These are phyloP conservation scores for Trichothecium sympodiale DNA, from an alignment of 2,329 filamentous ascomycete species.

Conservation along the genomic window DNA sequence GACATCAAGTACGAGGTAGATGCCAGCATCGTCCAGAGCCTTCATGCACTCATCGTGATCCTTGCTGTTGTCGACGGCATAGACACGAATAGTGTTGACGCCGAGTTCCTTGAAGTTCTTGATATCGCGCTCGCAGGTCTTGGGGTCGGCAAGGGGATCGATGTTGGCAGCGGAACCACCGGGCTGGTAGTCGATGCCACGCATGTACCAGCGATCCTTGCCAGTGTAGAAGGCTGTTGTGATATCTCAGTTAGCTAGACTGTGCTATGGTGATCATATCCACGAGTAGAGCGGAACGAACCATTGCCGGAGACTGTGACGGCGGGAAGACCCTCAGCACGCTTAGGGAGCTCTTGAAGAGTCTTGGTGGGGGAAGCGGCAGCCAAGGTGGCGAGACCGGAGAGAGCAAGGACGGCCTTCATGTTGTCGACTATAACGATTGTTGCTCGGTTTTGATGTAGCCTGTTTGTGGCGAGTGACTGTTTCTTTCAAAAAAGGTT, in stretches of 20 bases:
- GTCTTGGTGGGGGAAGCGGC: constrained; percentile 39
- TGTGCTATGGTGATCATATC: background rate
- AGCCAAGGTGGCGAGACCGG: constrained; percentile 34
- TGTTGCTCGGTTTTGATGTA: constrained; percentile 5
- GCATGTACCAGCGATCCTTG: constrained; percentile 44
- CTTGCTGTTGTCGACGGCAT: constrained; percentile 78
- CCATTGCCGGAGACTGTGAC: constrained; percentile 48
- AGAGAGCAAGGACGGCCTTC: constrained; percentile 35
- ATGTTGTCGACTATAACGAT: constrained; percentile 24
- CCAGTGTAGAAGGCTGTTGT: constrained; percentile 42
- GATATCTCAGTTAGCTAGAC: constrained; percentile 8
- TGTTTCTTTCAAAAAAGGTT: constrained; percentile 1
- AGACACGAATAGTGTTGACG: constrained; percentile 85
- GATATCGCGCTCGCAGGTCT: constrained; percentile 69
- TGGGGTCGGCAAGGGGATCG: constrained; percentile 68
- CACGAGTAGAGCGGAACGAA: constrained; percentile 16
- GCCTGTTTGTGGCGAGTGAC: background rate
- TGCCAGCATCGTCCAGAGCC: constrained; percentile 67
- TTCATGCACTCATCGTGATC: constrained; percentile 81
- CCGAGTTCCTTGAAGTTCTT: constrained; percentile 73
- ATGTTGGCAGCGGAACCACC: constrained; percentile 40
- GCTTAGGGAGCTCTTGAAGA: constrained; percentile 36
- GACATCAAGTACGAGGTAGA: constrained; percentile 86
- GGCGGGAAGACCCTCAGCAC: constrained; percentile 33
- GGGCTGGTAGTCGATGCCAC: constrained; percentile 53